These are phyloP conservation scores for Hippophae tibetana DNA, from an alignment of 306 rosid species.

Conservation along the genomic window DNA sequence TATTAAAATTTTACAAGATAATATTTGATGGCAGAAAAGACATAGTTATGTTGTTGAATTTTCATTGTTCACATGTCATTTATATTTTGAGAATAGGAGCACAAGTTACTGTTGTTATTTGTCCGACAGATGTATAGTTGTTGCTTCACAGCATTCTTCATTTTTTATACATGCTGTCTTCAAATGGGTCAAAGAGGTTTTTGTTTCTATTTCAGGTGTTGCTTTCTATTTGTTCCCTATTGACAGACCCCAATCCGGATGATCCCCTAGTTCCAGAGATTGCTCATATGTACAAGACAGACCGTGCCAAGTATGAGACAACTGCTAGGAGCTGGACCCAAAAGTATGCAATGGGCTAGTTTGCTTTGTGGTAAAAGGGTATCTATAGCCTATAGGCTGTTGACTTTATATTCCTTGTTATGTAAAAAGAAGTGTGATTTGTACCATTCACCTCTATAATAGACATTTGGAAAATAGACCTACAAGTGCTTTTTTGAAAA, in stretches of 20 bases:
- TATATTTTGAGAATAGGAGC: conserved; percentile 2
- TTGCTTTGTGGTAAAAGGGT: conserved; percentile 22
- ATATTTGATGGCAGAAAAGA: conserved; percentile 2
- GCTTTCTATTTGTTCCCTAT: conserved; percentile 75
- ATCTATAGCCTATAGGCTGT: conserved; percentile 13
- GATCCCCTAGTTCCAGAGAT: conserved; percentile 82
- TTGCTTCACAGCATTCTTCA: conserved; percentile 14
- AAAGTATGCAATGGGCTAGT: conserved; percentile 86
- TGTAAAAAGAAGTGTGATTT: conserved; percentile 29
- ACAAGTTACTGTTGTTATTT: neutral
- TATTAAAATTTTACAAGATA: neutral
- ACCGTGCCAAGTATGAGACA: conserved; percentile 70
- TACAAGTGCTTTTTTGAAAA: no score
- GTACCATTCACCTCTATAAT: no score
- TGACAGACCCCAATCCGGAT: conserved; percentile 89
- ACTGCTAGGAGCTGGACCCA: conserved; percentile 91
- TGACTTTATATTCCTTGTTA: conserved; percentile 21
- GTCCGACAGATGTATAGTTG: conserved; percentile 19
- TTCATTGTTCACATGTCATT: neutral
- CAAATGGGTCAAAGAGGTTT: conserved; percentile 50
- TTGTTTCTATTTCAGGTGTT: conserved; percentile 59
- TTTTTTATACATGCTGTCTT: conserved; percentile 31
- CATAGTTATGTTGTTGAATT: neutral
- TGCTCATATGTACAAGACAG: conserved; percentile 74
- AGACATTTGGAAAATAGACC: no score